phyloP scores from a whole-genome alignment of 1,139 yeast genomes.

The Neolecta irregularis region DNA sequence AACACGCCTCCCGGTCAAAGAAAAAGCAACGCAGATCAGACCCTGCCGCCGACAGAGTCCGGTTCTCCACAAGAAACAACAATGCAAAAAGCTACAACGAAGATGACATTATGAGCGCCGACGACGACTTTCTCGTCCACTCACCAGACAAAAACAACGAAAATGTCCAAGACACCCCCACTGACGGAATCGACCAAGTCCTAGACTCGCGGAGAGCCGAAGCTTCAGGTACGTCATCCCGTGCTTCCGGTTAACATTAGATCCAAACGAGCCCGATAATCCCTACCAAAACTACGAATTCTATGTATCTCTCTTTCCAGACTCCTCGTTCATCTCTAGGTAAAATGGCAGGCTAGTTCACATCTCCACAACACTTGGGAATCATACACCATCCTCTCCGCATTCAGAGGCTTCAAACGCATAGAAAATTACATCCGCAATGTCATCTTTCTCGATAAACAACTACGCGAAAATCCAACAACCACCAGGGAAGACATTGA shows the following conservation, averaged over 20 bases:
- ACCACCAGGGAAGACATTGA: slow-evolving; percentile 79
- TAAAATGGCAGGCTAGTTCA: slow-evolving; percentile 80
- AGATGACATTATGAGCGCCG: slow-evolving; percentile 42
- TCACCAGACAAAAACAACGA: slow-evolving; percentile 10
- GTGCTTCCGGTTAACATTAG: not conserved
- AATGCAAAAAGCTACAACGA: slow-evolving; percentile 60
- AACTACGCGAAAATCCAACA: slow-evolving; percentile 58
- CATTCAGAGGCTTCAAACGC: slow-evolving; percentile 60
- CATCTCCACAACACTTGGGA: slow-evolving; percentile 97
- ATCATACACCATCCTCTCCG: slow-evolving; percentile 39
- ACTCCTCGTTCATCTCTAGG: slow-evolving; percentile 22
- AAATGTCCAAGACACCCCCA: slow-evolving; percentile 15
- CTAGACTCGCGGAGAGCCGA: not conserved
- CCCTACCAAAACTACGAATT: slow-evolving; percentile 25
- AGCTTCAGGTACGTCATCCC: not conserved
- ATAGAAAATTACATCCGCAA: slow-evolving; percentile 83
- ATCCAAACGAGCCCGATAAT: slow-evolving; percentile 15
- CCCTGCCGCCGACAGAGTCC: slow-evolving; percentile 25
- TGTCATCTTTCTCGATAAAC: slow-evolving; percentile 54
- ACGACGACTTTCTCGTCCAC: slow-evolving; percentile 20
- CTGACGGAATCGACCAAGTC: slow-evolving; percentile 18
- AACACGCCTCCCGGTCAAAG: too few species aligned
- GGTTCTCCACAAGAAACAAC: slow-evolving; percentile 66
- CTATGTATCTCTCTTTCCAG: slow-evolving; percentile 16
- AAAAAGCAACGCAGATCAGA: not conserved